Evolutionary conservation across 305 asterid genomes (phyloP).

Genomic region (Plantago lanceolata): DNA sequence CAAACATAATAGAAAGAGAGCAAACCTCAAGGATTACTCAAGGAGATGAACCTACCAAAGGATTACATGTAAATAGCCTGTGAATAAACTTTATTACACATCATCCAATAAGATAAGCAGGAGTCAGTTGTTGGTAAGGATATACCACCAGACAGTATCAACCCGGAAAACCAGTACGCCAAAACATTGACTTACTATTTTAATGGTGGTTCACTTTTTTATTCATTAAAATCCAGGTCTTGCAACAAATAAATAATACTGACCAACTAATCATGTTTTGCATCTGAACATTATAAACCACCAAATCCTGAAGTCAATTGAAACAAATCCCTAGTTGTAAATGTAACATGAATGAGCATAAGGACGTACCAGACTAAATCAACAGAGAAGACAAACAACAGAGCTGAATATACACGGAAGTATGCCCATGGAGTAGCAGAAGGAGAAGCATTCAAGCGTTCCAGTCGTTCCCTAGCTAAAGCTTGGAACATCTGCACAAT

Average conservation of each 20-base stretch:
- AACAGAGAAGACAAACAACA: slow-evolving; percentile 61
- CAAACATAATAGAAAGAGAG: no score
- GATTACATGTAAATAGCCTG: no score
- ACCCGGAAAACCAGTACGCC: neutral
- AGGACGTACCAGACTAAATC: slow-evolving; percentile 68
- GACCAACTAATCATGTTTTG: slow-evolving; percentile 1
- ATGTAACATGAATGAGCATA: neutral
- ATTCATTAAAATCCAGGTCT: no score
- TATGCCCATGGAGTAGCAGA: slow-evolving; percentile 76
- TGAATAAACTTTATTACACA: no score
- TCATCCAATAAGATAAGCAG: no score
- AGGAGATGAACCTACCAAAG: no score
- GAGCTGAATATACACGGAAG: slow-evolving; percentile 76
- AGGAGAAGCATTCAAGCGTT: slow-evolving; percentile 88
- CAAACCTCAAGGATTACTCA: no score
- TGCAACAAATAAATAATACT: no score
- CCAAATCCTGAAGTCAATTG: slow-evolving; percentile 10
- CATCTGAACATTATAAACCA: neutral
- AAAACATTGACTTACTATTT: neutral
- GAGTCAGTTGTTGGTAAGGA: neutral
- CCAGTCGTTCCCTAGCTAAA: slow-evolving; percentile 87
- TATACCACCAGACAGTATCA: neutral
- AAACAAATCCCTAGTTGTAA: slow-evolving; percentile 7
- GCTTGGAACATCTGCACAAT: slow-evolving; percentile 78
- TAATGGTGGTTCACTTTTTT: no score